Evolutionary conservation across 768 basidiomycete species (phyloP).

Genomic region (Kondoa subrosea): DNA sequence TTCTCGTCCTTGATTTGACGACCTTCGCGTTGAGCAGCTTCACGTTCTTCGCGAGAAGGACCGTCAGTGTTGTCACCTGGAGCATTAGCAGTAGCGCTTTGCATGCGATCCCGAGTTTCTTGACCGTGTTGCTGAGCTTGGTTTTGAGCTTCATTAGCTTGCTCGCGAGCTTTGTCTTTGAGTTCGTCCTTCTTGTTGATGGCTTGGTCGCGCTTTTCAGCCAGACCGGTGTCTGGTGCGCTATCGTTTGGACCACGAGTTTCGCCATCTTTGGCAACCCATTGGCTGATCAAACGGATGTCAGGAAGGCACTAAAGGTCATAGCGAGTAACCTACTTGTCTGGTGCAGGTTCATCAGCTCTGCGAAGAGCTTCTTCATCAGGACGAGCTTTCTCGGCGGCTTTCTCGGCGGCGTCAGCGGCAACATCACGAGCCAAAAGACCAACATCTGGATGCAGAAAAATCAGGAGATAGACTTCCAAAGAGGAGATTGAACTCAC

Average conservation of each 20-base stretch:
- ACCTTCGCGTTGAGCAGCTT: conserved; percentile 30
- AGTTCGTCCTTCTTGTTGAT: conserved; percentile 17
- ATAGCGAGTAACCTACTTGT: background rate
- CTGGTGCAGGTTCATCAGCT: conserved; percentile 12
- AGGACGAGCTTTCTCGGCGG: conserved; percentile 53
- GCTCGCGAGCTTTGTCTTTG: conserved; percentile 6
- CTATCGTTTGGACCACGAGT: conserved; percentile 37
- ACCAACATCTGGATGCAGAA: too few relatives aligned
- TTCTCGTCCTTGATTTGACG: conserved; percentile 25
- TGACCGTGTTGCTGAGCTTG: conserved; percentile 13
- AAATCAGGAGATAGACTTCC: too few relatives aligned
- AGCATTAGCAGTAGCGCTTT: conserved; percentile 24
- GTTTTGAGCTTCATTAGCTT: conserved; percentile 21
- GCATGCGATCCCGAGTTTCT: conserved; percentile 28
- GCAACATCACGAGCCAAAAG: conserved; percentile 31
- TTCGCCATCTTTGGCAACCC: conserved; percentile 20
- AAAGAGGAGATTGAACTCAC: too few relatives aligned
- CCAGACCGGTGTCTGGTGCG: conserved; percentile 38
- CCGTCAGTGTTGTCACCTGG: conserved; percentile 29
- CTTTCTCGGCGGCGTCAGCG: conserved; percentile 48
- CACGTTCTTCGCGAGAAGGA: conserved; percentile 24
- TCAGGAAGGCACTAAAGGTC: conserved; percentile 1
- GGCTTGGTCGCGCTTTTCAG: conserved; percentile 38
- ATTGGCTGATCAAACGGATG: conserved; percentile 10
- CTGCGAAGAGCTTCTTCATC: conserved; percentile 42